Base-by-base conservation (phyloP, 169 alveolate genomes). In the Plasmodium malariae region DNA sequence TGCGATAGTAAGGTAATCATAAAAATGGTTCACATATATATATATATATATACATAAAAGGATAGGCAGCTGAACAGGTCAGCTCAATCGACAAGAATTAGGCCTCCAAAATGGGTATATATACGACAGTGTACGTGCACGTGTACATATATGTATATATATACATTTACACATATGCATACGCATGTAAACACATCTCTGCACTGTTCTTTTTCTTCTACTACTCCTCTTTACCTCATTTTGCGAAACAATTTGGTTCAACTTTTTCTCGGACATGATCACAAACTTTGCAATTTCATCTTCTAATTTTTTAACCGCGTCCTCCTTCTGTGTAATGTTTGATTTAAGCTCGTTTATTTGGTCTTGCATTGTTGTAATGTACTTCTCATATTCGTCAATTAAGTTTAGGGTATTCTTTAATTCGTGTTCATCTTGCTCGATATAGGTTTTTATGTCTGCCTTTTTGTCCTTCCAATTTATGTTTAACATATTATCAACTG, bases 401-500 rank as follows among this genome's bases (percentile, higher is more conserved):
- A 67, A 30, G 30, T 70, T 21, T 57, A 83, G 3, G 1, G 91
- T 67, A 54, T 83, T 83, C 28, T 67, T 37, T 57, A 83, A 9
- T 60, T 83, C 85, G 36, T 67, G 70, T 40, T 83, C 45, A 57
- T 83, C 91, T 48, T 70, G 48, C 26, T 83, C 91, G 36, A 83
- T 83, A 59, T 32, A 83, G 2, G 55, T 12, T 57, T 83, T 83
- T 36, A 83, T 43, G 30, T 83, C 49, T 9, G 32, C 24, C 57
- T 83, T 83, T 5, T 26, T 67, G 11, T 83, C 73, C 43, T 65
- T 83, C 91, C 91, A 83, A 14, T 60, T 67, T 7, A 83, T 5
- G 57, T 83, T 83, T 59, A 83, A 30, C 91, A 83, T 83, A 67
- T 36, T 48, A 49, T 83, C 91, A 11, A 83, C 72, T 9, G 80